Percentiles rank a stretch among this genome's conserved stretches.
These are phyloP conservation scores for Aspergillus costaricaensis DNA, from an alignment of 2,329 filamentous ascomycete species.

Conservation along the genomic window DNA sequence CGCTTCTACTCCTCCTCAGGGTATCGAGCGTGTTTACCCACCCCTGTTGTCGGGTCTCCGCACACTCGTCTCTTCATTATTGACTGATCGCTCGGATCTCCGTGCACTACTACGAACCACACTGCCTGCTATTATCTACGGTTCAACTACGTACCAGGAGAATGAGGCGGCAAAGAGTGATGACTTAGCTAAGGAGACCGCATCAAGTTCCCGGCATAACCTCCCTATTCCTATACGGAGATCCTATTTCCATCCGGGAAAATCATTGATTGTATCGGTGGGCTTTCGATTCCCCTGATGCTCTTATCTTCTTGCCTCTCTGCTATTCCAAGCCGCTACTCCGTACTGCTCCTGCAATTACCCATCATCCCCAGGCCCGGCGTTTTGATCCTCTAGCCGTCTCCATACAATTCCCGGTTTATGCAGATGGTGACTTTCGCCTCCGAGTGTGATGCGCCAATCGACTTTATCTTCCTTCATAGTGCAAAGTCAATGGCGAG, in stretches of 20 bases:
- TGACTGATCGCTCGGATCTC: background rate
- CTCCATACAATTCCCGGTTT: conserved; percentile 6
- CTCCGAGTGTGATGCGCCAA: conserved; percentile 18
- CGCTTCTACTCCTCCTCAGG: background rate
- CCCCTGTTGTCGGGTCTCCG: conserved; percentile 10
- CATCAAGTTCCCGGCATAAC: background rate
- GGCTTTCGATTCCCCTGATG: conserved; percentile 13
- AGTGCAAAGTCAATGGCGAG: conserved; percentile 8
- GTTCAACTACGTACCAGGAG: background rate
- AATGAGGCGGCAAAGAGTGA: conserved; percentile 11
- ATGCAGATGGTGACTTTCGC: conserved; percentile 19
- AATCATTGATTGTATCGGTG: conserved; percentile 13
- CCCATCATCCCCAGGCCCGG: background rate
- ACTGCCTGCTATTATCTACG: background rate
- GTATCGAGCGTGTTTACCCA: conserved; percentile 6
- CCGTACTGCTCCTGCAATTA: background rate
- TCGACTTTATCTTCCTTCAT: conserved; percentile 6
- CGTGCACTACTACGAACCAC: background rate
- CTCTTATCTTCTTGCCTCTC: conserved; percentile 4
- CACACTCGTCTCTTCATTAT: conserved; percentile 6
- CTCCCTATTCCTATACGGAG: background rate
- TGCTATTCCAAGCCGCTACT: conserved; percentile 1
- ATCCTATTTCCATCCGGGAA: conserved; percentile 12
- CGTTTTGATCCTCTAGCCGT: background rate
- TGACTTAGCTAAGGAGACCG: conserved; percentile 8